Evolutionary conservation across 179 eudicot species (phyloP).

Genomic region (Silene coronaria): DNA sequence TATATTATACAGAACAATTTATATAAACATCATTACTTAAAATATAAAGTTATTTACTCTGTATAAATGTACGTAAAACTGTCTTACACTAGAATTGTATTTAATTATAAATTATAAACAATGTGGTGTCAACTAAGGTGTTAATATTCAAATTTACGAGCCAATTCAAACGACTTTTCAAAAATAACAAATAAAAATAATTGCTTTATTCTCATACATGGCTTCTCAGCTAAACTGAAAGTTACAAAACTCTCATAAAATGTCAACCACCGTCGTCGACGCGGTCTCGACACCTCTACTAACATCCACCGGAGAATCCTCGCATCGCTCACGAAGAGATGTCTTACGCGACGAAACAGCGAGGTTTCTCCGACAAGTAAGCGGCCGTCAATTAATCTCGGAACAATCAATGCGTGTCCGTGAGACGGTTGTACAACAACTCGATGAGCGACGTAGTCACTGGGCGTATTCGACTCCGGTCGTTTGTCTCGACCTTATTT

Average conservation of each 20-base stretch:
- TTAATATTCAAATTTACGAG: background rate
- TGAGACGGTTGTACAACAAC: slow-evolving; percentile 73
- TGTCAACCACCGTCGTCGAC: slow-evolving; percentile 20
- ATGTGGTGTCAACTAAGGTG: background rate
- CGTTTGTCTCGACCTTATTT: slow-evolving; percentile 59
- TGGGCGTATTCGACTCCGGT: slow-evolving; percentile 80
- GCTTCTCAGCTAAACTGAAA: slow-evolving; percentile 3
- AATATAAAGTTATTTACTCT: no score
- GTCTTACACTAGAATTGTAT: no score
- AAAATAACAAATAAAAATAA: background rate
- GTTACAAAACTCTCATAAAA: slow-evolving; percentile 4
- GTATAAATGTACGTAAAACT: no score
- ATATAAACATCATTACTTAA: no score
- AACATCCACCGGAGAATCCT: slow-evolving; percentile 19
- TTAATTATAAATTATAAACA: no score
- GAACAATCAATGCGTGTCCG: slow-evolving; percentile 72
- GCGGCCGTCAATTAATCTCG: slow-evolving; percentile 55
- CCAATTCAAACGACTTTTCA: slow-evolving; percentile 1
- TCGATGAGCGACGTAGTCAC: slow-evolving; percentile 71
- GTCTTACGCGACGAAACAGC: slow-evolving; percentile 60
- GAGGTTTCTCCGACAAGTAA: slow-evolving; percentile 57
- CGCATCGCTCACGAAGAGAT: slow-evolving; percentile 28
- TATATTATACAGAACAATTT: no score
- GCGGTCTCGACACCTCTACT: slow-evolving; percentile 43
- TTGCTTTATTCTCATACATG: slow-evolving; percentile 11